Evolutionary conservation across 768 basidiomycete genomes (phyloP).

Genomic region (Pleurotus giganteus): DNA sequence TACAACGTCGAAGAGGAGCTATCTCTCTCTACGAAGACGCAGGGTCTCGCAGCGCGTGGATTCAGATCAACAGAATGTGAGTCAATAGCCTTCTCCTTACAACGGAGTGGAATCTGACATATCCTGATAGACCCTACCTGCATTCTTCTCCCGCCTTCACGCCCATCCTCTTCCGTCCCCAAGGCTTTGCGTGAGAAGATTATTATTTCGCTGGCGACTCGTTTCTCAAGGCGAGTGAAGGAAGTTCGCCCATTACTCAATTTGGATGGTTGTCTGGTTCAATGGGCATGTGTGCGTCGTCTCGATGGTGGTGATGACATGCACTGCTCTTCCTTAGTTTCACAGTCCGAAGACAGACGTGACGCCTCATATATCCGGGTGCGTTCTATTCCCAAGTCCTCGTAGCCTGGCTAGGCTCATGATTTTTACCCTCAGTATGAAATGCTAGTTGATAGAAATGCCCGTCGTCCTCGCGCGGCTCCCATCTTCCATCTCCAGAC

Average conservation of each 20-base stretch:
- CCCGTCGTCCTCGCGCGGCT: conserved; percentile 6
- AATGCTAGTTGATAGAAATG: conserved; percentile 25
- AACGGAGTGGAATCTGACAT: background rate
- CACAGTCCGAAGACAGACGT: conserved; percentile 16
- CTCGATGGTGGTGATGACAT: conserved; percentile 28
- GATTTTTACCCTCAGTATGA: conserved; percentile 25
- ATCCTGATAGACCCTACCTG: conserved; percentile 23
- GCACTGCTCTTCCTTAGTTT: conserved; percentile 15
- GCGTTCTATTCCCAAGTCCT: conserved; percentile 12
- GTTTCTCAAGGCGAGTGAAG: conserved; percentile 2
- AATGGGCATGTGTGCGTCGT: conserved; percentile 25
- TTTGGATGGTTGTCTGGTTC: conserved; percentile 12
- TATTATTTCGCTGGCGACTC: conserved; percentile 16
- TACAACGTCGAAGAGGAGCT: conserved; percentile 25
- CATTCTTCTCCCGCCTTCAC: conserved; percentile 25
- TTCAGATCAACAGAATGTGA: conserved; percentile 14
- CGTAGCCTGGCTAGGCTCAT: background rate
- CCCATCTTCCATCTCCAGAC: conserved; percentile 15
- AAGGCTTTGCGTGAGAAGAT: conserved; percentile 15
- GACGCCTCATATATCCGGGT: conserved; percentile 34
- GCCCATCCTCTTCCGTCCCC: background rate
- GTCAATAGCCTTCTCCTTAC: background rate
- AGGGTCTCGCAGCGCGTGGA: background rate
- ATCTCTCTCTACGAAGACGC: conserved; percentile 9
- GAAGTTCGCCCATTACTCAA: background rate